Base-by-base conservation (phyloP, 179 eudicot genomes). In the Actinidia arguta region DNA sequence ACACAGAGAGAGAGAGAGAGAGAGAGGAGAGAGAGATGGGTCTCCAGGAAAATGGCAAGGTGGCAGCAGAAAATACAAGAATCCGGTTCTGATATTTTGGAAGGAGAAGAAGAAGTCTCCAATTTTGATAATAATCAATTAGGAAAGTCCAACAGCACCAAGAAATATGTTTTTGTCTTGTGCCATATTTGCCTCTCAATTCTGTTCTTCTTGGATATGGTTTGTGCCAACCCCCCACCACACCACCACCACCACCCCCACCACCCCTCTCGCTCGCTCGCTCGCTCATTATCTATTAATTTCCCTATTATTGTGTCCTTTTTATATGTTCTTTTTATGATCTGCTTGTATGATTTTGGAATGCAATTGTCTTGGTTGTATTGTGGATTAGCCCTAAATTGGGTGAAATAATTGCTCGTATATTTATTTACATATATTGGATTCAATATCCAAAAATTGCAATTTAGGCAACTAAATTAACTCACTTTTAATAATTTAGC, bases 121-220 rank as follows among this genome's bases (percentile, higher is more conserved):
- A 78, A 82, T 78, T 36, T 74, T 77, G 90, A 75, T 22, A 67
- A 78, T 18, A 83, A 81, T 12, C 68, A 73, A 6, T 16, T 22
- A 70, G 31, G 73, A 4, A 87, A 85, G 81, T 86, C 78, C 78
- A 84, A 17, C 75, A 85, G 63, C 73, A 86, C 93, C 79, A 87
- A 69, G 69, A 91, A 82, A 86, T 95, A 85, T 88, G 97, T 95
- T 27, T 80, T n/a, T 94, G 84, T 94, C 92, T 75, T 92, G 90
- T 86, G 96, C 97, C 78, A 56, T 95, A 47, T 91, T 95, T 83
- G 97, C 97, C 36, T 95, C 94, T 93, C 83, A 95, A 93, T 84
- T 93, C 94, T 79, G 98, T 95, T 25, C 98, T 95, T 61, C 98
- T 95, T 85, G 97, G 98, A 59, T 94, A 95, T 86, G 98, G 97